Percentiles rank a stretch among this genome's conserved stretches.
Conservation (phyloP, 169 alveolate species). For the Sarcocystis neurona region DNA sequence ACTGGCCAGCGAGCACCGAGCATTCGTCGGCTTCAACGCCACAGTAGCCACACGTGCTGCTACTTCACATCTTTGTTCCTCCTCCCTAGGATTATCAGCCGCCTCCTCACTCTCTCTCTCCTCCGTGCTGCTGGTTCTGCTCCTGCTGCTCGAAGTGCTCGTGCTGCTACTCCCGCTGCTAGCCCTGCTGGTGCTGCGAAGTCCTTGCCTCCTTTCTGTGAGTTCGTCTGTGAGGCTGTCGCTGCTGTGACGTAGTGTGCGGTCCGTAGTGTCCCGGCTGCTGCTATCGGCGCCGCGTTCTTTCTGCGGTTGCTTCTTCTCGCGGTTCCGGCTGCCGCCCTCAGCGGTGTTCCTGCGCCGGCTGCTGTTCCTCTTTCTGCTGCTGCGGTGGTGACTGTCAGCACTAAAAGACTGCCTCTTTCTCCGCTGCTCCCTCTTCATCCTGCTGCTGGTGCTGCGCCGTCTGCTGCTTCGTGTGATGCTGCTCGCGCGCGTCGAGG, state of each 20-base stretch:
- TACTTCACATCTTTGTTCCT: too few species aligned
- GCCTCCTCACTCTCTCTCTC: too few species aligned
- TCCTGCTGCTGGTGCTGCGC: conserved; percentile 12
- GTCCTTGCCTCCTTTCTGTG: not conserved
- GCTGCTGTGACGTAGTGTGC: not conserved
- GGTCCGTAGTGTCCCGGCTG: conserved; percentile 14
- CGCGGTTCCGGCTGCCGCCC: not conserved
- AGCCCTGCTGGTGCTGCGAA: not conserved
- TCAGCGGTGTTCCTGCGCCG: not conserved
- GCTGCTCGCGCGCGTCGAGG: too few species aligned
- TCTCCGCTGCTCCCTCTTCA: too few species aligned
- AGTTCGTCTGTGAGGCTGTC: not conserved
- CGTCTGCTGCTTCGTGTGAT: too few species aligned
- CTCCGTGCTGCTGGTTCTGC: not conserved
- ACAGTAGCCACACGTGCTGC: conserved; percentile 52
- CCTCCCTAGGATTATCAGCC: too few species aligned
- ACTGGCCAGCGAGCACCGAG: conserved; percentile 87
- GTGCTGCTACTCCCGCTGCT: not conserved
- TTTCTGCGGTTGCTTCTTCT: too few species aligned
- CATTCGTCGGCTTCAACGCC: conserved; percentile 88
- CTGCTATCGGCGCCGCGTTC: not conserved
- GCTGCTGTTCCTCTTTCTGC: conserved; percentile 17
- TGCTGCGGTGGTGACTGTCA: not conserved
- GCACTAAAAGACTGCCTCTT: too few species aligned
- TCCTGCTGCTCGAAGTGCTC: not conserved